Conservation (phyloP, 1,284 basidiomycete genomes). For the Cutaneotrichosporon daszewskae region DNA sequence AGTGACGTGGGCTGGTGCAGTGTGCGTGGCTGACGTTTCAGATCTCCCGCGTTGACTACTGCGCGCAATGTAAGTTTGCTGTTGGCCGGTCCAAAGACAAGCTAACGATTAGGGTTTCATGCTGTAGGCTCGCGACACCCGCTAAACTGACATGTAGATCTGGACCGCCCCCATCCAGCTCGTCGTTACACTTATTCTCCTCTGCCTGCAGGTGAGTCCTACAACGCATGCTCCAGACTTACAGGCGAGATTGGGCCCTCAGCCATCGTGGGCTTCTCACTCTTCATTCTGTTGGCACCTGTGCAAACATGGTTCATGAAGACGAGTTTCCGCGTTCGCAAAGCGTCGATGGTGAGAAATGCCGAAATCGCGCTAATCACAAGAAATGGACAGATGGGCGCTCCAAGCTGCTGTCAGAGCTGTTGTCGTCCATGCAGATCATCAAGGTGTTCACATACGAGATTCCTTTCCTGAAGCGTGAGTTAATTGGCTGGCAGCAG, state of each 20-base stretch:
- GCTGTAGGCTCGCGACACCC: too few relatives aligned
- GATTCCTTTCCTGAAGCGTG: conserved; percentile 53
- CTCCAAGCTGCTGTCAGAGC: conserved; percentile 69
- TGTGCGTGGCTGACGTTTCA: conserved; percentile 67
- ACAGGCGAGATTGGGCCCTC: conserved; percentile 67
- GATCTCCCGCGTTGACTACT: conserved; percentile 43
- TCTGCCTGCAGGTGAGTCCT: conserved; percentile 39
- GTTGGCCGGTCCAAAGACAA: too few relatives aligned
- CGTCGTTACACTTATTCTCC: conserved; percentile 34
- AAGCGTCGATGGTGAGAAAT: conserved; percentile 52
- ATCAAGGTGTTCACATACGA: conserved; percentile 68
- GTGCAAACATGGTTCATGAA: conserved; percentile 63
- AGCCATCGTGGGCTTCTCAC: conserved; percentile 64
- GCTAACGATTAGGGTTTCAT: too few relatives aligned
- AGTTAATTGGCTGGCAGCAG: too few relatives aligned
- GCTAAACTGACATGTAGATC: too few relatives aligned
- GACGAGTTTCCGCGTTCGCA: conserved; percentile 47
- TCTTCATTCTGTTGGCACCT: conserved; percentile 61
- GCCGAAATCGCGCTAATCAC: too few relatives aligned
- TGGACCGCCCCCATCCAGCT: conserved; percentile 7
- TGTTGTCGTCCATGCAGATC: conserved; percentile 62
- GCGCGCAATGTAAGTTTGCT: conserved; percentile 29
- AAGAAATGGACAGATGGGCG: conserved; percentile 78
- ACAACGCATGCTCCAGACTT: too few relatives aligned
- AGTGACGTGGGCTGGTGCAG: too few relatives aligned